phyloP scores from a whole-genome alignment of 768 basidiomycete species.

The Mycena galericulata region DNA sequence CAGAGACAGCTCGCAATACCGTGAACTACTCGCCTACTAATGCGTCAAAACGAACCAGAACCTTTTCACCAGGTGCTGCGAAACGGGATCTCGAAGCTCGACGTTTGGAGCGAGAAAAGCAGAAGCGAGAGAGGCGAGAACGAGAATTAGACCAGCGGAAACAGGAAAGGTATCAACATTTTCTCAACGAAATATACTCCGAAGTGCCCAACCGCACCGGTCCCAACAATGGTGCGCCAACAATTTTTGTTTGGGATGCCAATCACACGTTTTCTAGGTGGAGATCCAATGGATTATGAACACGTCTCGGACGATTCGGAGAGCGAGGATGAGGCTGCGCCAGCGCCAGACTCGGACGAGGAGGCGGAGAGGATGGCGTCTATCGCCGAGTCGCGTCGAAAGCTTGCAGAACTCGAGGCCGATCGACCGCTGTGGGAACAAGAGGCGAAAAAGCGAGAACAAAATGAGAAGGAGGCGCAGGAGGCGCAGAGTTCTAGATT shows the following conservation, averaged over 20 bases:
- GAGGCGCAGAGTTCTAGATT: slow-evolving; percentile 51
- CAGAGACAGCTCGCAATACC: slow-evolving; percentile 47
- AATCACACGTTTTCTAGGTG: slow-evolving; percentile 14
- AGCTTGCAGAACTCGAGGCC: slow-evolving; percentile 74
- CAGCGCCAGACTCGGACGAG: slow-evolving; percentile 43
- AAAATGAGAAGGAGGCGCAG: slow-evolving; percentile 57
- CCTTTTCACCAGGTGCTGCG: slow-evolving; percentile 55
- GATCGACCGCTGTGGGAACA: slow-evolving; percentile 74
- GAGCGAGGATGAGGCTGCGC: slow-evolving; percentile 24
- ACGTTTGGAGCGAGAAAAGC: slow-evolving; percentile 53
- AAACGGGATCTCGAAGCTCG: slow-evolving; percentile 54
- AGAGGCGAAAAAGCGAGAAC: slow-evolving; percentile 58
- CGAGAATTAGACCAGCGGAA: slow-evolving; percentile 52
- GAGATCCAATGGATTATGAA: slow-evolving; percentile 9
- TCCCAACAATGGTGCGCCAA: slow-evolving; percentile 23
- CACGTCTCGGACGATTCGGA: slow-evolving; percentile 34
- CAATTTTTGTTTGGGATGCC: neutral
- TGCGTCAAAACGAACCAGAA: slow-evolving; percentile 63
- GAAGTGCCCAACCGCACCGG: slow-evolving; percentile 45
- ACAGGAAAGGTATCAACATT: slow-evolving; percentile 49
- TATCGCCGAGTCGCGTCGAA: slow-evolving; percentile 74
- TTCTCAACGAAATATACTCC: slow-evolving; percentile 56
- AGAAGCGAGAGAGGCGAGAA: slow-evolving; percentile 55
- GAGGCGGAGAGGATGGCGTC: slow-evolving; percentile 54
- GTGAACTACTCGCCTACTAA: slow-evolving; percentile 47